Percentiles rank a stretch among this genome's conserved stretches.
phyloP scores from a whole-genome alignment of 257 asterid genomes.

The Solanum peruvianum region DNA sequence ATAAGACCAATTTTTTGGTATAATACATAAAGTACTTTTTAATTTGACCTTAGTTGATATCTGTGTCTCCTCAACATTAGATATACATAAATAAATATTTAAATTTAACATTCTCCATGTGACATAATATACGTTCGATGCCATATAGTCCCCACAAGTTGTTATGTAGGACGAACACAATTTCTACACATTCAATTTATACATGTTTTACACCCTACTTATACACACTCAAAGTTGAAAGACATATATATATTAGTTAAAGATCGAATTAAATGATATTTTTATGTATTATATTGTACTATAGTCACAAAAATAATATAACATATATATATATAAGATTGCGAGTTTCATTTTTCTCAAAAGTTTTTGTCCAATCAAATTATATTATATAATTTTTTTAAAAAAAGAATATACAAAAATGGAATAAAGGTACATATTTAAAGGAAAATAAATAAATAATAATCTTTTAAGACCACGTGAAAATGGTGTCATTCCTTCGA shows the following conservation, averaged over 20 bases:
- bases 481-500: neutral
- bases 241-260: no score
- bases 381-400: accelerated
- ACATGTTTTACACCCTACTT: no score
- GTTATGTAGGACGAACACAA: no score
- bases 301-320: neutral
- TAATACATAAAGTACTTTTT: no score
- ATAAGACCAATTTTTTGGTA: neutral
- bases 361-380: neutral
- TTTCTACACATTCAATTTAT: no score
- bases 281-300: no score
- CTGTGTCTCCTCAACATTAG: no score
- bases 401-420: neutral
- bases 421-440: neutral
- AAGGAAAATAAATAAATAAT: neutral
- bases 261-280: no score
- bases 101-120: accelerated
- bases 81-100: no score
- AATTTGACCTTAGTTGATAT: accelerated
- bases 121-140: no score
- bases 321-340: neutral
- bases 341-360: neutral
- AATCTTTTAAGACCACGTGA: neutral
- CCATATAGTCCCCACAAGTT: no score
- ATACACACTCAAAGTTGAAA: no score